Base-by-base conservation (phyloP, 176 grass and related monocot genomes). In the Avena atlantica region DNA sequence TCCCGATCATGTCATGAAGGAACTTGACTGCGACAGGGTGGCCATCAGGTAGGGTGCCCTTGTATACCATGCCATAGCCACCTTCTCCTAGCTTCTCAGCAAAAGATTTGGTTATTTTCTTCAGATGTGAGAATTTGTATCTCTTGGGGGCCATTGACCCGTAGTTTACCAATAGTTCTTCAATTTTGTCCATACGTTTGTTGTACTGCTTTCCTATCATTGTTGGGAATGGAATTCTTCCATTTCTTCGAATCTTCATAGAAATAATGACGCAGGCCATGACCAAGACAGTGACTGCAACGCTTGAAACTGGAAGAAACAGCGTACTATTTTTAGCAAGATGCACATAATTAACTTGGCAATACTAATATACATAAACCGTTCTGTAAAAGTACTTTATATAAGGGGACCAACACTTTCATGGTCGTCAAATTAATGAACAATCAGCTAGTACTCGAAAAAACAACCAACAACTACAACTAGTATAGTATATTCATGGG, bases 61-160 rank as follows among this genome's bases (percentile, higher is more conserved):
- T 65, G 62, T 65, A 65, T 65, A 65, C 62, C 24, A 15, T 65
- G 62, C 62, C 62, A 65, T 65, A 65, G 24, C 24, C 24, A 29
- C 62, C 62, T 65, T 65, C 62, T 31, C 82, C 82, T 76, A 84
- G 82, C 56, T 84, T 84, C 11, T 84, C 82, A 23, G 40, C 73
- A 13, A 84, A 84, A 63, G 70, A 63, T 36, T 73, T 60, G 5
- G 70, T 84, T 20, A 84, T 76, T 55, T 84, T 59, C 56, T 75
- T 84, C 10, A 84, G 23, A 17, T 75, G 20, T 62, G 82, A 63
- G 56, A 75, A 75, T 72, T 63, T 75, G 56, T 75, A 84, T 61
- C 82, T 75, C 82, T 9, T 84, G 40, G 82, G 82, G 11, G 82
- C 82, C 25, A 84, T 42, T 20, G 70, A 75, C 9, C 70, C 82